Evolutionary conservation across 306 rosid genomes (phyloP), one percentile per base, ranked within the genome.

Genomic region (Lotus japonicus): DNA sequence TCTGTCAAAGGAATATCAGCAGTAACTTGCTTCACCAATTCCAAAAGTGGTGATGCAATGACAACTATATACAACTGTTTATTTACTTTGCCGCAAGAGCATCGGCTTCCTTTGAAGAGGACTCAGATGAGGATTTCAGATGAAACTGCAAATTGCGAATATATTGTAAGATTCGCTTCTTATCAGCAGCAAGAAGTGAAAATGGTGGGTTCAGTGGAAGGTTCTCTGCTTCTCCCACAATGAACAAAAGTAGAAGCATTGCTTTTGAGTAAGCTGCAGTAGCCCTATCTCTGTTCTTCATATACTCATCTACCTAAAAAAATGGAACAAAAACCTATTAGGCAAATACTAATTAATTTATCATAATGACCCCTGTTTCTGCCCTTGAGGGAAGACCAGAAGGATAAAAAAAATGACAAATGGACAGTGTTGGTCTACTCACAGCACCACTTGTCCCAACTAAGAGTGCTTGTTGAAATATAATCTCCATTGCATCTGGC

Each of bases 401-500:
- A 45, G 70, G 16, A 26, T 21, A 43, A 57, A 60, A 54, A 62
- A 57, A 18, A 17, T 36, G 66, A 62, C 35, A 23, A 18, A 14
- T 35, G 26, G 17, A 33, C 28, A 48, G 38, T 58, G 61, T n/a
- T 75, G 54, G 31, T 58, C 15, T 72, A 79, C 99, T 82, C 70
- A 94, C 99, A 70, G 95, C 96, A 7, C 86, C 97, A 55, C 31
- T 77, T 50, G 12, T 87, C 59, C 96, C 99, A 2, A 84, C 4
- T 52, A 28, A 36, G 42, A 79, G 83, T 45, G 83, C 83, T 15
- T 60, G 33, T 45, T 36, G 66, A 75, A 72, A 79, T 66, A 72
- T 73, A 64, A 79, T 84, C 75, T 88, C 97, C 88, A 95, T 88
- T 38, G 92, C 96, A 51, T 95, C 96, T 13, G 99, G 99, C 91